Conservation (phyloP, 371 early-diverging fungal genomes). For the Actinomortierella wolfii region DNA sequence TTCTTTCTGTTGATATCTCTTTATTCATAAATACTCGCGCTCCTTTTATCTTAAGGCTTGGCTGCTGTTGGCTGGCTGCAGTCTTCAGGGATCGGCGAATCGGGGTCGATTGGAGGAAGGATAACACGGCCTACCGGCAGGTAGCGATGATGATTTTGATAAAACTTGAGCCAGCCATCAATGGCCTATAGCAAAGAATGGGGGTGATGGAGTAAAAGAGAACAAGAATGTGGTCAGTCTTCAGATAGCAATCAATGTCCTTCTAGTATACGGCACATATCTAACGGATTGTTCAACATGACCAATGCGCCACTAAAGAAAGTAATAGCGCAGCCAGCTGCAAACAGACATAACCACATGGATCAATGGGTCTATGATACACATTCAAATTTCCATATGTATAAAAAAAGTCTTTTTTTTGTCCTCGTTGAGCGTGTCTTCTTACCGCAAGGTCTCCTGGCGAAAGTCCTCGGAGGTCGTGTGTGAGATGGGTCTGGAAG, state of each 20-base stretch:
- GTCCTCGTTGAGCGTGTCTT: background rate
- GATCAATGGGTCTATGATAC: no score
- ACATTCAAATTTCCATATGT: background rate
- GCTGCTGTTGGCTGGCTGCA: slow-evolving; percentile 52
- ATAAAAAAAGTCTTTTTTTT: background rate
- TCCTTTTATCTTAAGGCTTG: slow-evolving; percentile 27
- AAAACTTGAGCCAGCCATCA: slow-evolving; percentile 88
- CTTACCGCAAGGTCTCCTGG: slow-evolving; percentile 71
- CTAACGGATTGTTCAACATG: no score
- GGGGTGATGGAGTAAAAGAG: slow-evolving; percentile 3
- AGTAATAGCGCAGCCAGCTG: background rate
- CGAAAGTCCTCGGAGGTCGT: slow-evolving; percentile 87
- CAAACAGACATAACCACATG: no score
- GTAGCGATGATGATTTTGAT: slow-evolving; percentile 83
- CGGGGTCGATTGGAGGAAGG: slow-evolving; percentile 79
- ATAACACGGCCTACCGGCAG: slow-evolving; percentile 83
- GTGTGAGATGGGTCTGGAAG: slow-evolving; percentile 89
- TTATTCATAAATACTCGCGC: no score
- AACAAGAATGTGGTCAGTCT: no score
- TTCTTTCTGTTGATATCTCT: no score
- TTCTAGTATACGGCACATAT: no score
- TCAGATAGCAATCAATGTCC: no score
- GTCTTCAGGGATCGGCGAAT: slow-evolving; percentile 78
- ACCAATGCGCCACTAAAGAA: no score
- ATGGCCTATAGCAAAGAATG: slow-evolving; percentile 53